Evolutionary conservation across 2,329 filamentous ascomycete genomes (phyloP).

Genomic region (Phaeophleospora eucalypticola): DNA sequence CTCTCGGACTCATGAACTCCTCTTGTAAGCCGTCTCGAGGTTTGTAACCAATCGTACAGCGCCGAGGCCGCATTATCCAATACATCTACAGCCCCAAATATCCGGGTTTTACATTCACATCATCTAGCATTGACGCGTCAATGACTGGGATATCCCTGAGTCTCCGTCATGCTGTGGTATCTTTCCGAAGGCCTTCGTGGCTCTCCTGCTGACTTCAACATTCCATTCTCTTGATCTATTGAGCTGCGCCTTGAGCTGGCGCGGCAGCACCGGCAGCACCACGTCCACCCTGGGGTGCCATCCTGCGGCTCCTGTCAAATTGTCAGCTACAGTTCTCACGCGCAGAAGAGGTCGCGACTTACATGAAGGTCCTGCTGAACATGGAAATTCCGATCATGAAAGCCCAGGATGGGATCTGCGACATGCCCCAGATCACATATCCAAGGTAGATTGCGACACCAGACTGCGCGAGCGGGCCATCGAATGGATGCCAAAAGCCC

Average conservation of each 20-base stretch:
- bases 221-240: constrained; percentile 3
- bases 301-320: constrained; percentile 1
- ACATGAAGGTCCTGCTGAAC: constrained; percentile 11
- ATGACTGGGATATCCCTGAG: too few species aligned
- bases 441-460: constrained; percentile 61
- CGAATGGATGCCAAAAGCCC: constrained; percentile 71
- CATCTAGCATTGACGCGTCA: too few species aligned
- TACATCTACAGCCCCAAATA: too few species aligned
- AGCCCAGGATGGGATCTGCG: constrained; percentile 47
- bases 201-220: neutral
- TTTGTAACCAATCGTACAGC: too few species aligned
- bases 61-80: too few species aligned
- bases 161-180: too few species aligned
- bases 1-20: too few species aligned
- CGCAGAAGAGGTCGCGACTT: neutral
- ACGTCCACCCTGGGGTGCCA: neutral
- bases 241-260: constrained; percentile 3
- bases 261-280: constrained; percentile 1
- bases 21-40: too few species aligned
- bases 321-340: neutral
- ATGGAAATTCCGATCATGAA: constrained; percentile 12
- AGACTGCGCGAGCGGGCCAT: constrained; percentile 61
- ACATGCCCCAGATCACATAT: constrained; percentile 62
- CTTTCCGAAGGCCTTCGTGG: too few species aligned
- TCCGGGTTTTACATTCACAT: too few species aligned